Conservation (phyloP, 495 filamentous ascomycete species). For the Aspergillus diversus region DNA sequence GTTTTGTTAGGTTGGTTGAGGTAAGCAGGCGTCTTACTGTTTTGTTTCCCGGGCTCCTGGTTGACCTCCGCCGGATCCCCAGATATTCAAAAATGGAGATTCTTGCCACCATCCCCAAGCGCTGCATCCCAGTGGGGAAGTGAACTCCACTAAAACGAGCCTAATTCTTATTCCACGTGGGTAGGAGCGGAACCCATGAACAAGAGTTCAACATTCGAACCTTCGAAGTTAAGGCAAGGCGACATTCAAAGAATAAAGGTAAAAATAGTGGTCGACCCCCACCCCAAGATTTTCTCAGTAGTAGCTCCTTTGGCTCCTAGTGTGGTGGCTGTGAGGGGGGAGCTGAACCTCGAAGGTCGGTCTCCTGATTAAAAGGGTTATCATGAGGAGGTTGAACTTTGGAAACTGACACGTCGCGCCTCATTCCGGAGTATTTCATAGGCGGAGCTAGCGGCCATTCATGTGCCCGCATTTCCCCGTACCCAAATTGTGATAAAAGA, state of each 20-base stretch:
- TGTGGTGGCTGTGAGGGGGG: neutral
- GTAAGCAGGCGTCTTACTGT: neutral
- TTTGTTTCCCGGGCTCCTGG: neutral
- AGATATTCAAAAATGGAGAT: neutral
- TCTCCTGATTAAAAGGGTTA: neutral
- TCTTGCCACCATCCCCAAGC: neutral
- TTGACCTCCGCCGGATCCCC: neutral
- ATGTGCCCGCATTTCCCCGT: neutral
- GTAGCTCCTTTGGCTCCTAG: neutral
- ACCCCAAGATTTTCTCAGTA: too few species aligned
- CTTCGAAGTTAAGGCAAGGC: neutral
- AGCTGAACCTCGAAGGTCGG: neutral
- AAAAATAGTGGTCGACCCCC: neutral
- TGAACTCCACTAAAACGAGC: slow-evolving; percentile 1
- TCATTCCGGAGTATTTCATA: neutral
- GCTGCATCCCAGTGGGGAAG: neutral
- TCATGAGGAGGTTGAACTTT: neutral
- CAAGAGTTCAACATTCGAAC: neutral
- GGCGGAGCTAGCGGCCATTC: neutral
- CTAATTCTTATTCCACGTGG: slow-evolving; percentile 4
- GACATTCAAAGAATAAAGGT: neutral
- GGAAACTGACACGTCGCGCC: neutral
- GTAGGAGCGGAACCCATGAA: neutral
- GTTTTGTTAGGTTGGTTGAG: neutral
- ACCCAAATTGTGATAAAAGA: neutral